These are phyloP conservation scores for Capronia epimyces DNA, from an alignment of 2,329 filamentous ascomycete genomes.

Conservation along the genomic window DNA sequence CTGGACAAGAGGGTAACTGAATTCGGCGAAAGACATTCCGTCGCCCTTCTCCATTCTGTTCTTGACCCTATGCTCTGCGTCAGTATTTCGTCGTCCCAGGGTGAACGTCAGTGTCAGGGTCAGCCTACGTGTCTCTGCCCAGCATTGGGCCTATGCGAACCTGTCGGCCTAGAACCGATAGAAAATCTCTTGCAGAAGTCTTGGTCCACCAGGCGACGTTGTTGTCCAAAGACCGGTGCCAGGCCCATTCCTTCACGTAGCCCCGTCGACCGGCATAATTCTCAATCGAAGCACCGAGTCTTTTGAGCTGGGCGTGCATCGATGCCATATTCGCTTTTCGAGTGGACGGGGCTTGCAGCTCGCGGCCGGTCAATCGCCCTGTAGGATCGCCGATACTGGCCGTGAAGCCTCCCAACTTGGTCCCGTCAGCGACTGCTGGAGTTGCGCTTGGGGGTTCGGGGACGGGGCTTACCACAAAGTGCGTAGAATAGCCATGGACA, in stretches of 20 bases:
- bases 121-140: conserved; percentile 77
- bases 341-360: conserved; percentile 34
- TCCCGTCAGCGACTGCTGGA: conserved; percentile 21
- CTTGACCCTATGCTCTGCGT: conserved; percentile 54
- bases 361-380: conserved; percentile 40
- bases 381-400: conserved; percentile 45
- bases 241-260: conserved; percentile 58
- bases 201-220: conserved; percentile 80
- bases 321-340: conserved; percentile 44
- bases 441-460: background rate
- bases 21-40: conserved; percentile 91
- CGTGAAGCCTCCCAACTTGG: conserved; percentile 45
- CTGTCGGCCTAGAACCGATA: conserved; percentile 65
- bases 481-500: conserved; percentile 43
- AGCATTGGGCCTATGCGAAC: conserved; percentile 83
- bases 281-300: conserved; percentile 70
- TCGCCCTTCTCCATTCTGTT: conserved; percentile 76
- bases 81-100: conserved; percentile 29
- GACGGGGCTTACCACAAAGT: conserved; percentile 40
- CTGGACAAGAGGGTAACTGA: conserved; percentile 87
- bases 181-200: conserved; percentile 65
- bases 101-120: too few species aligned
- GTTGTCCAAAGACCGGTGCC: conserved; percentile 65
- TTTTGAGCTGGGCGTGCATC: conserved; percentile 50
- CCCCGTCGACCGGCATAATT: conserved; percentile 60